A percentile compares a stretch with the other conserved stretches of the same genome.
Conservation (phyloP, 345 rosid genomes). For the Hibiscus mutabilis region DNA sequence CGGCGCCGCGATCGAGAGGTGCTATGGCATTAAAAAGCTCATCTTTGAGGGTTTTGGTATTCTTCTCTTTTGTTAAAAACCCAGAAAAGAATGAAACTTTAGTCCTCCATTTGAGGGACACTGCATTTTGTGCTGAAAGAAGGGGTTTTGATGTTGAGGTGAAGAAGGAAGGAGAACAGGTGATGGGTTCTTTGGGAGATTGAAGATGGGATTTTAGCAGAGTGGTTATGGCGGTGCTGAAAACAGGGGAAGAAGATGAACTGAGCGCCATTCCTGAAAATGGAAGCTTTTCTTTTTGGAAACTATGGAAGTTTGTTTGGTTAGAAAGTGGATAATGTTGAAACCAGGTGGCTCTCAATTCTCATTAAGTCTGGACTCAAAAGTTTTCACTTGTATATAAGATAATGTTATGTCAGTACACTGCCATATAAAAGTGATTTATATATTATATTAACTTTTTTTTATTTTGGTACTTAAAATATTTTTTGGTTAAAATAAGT, state of each 20-base stretch:
- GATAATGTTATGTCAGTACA: no score
- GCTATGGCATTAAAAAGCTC: slow-evolving; percentile 33
- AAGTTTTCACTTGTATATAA: no score
- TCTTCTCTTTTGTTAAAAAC: slow-evolving; percentile 16
- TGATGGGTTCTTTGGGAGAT: slow-evolving; percentile 8
- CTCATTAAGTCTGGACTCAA: no score
- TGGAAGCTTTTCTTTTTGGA: not conserved
- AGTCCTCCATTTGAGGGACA: slow-evolving; percentile 32
- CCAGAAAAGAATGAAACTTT: slow-evolving; percentile 29
- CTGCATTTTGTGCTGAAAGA: slow-evolving; percentile 1
- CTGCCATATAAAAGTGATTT: no score
- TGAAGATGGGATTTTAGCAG: not conserved
- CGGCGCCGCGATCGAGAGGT: slow-evolving; percentile 45
- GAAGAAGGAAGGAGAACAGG: slow-evolving; percentile 10
- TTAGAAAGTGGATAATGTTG: not conserved
- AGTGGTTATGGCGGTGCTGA: not conserved
- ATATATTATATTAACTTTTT: no score
- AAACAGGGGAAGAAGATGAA: slow-evolving; percentile 13
- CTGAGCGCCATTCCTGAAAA: slow-evolving; percentile 13
- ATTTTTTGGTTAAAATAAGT: no score
- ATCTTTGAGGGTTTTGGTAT: slow-evolving; percentile 22
- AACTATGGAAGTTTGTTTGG: not conserved
- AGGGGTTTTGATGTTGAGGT: slow-evolving; percentile 7
- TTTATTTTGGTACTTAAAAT: no score
- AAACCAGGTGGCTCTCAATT: not conserved